A percentile compares a stretch with the other conserved stretches of the same genome.
phyloP scores from a whole-genome alignment of 1,139 yeast genomes.

The Scheffersomyces segobiensis region DNA sequence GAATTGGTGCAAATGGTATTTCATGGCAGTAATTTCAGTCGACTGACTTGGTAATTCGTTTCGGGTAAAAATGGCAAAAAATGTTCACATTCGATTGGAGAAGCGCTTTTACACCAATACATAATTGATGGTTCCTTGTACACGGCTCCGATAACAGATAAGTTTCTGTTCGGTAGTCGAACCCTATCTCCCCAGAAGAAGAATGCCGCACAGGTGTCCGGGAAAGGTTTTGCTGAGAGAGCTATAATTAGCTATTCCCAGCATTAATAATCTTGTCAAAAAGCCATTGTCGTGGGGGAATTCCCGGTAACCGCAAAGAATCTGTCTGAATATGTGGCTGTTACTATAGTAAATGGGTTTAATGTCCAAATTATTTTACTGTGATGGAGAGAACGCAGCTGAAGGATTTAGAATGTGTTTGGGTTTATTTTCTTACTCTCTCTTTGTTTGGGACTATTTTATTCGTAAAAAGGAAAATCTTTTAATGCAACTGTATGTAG shows the following conservation, averaged over 20 bases:
- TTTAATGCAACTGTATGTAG: neutral
- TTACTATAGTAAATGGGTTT: neutral
- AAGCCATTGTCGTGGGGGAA: neutral
- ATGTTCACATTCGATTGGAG: neutral
- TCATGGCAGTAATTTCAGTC: no score
- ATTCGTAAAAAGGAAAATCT: neutral
- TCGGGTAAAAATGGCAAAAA: neutral
- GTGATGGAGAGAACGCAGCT: neutral
- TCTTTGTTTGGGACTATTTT: neutral
- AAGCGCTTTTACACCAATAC: neutral
- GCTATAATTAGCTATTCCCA: neutral
- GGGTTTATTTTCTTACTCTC: neutral
- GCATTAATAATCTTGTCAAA: neutral
- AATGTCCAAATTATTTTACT: neutral
- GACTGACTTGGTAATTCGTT: neutral
- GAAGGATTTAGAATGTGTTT: neutral
- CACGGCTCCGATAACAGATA: neutral
- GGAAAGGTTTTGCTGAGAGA: neutral
- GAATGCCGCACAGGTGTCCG: neutral
- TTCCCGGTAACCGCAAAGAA: neutral
- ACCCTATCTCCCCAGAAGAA: neutral
- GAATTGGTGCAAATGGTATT: neutral
- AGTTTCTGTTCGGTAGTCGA: neutral
- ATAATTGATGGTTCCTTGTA: neutral
- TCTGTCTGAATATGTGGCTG: neutral